Percentiles rank a stretch among this genome's conserved stretches.
These are phyloP conservation scores for Aspergillus sojae DNA, from an alignment of 2,329 filamentous ascomycete species.

Conservation along the genomic window DNA sequence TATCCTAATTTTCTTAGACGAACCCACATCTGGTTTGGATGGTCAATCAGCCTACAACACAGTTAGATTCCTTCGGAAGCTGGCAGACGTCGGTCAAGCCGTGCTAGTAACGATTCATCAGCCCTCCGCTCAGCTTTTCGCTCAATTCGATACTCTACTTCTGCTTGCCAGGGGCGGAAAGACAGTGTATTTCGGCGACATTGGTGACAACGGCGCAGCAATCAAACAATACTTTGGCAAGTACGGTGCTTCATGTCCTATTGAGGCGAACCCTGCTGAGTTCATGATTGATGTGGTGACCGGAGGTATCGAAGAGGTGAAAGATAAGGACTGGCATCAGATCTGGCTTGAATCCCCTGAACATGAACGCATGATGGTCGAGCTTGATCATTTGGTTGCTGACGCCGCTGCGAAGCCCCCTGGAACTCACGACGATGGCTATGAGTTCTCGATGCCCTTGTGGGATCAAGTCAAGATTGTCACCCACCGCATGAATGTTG, in stretches of 20 bases:
- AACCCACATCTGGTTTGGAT: constrained; percentile 70
- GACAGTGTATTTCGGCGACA: constrained; percentile 69
- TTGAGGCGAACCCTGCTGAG: constrained; percentile 63
- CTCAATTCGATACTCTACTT: constrained; percentile 71
- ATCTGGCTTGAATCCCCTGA: constrained; percentile 70
- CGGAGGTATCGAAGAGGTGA: constrained; percentile 49
- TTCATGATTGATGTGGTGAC: constrained; percentile 57
- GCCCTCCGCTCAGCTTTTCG: constrained; percentile 66
- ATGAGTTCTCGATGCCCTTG: constrained; percentile 68
- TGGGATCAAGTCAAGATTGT: constrained; percentile 66
- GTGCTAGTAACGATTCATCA: constrained; percentile 74
- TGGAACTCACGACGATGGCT: constrained; percentile 45
- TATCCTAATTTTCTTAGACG: constrained; percentile 69
- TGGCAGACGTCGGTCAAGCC: constrained; percentile 65
- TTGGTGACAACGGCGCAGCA: constrained; percentile 65
- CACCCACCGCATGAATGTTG: constrained; percentile 66
- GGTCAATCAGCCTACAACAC: constrained; percentile 69
- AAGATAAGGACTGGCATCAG: constrained; percentile 66
- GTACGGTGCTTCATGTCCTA: constrained; percentile 65
- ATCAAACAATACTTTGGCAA: constrained; percentile 69
- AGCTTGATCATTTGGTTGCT: constrained; percentile 66
- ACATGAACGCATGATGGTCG: constrained; percentile 57
- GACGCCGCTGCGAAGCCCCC: constrained; percentile 46
- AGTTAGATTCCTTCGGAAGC: constrained; percentile 66
- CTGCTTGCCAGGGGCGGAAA: constrained; percentile 67